These are phyloP conservation scores for Aureobasidium uvarum DNA, from an alignment of 2,329 filamentous ascomycete species.

Conservation along the genomic window DNA sequence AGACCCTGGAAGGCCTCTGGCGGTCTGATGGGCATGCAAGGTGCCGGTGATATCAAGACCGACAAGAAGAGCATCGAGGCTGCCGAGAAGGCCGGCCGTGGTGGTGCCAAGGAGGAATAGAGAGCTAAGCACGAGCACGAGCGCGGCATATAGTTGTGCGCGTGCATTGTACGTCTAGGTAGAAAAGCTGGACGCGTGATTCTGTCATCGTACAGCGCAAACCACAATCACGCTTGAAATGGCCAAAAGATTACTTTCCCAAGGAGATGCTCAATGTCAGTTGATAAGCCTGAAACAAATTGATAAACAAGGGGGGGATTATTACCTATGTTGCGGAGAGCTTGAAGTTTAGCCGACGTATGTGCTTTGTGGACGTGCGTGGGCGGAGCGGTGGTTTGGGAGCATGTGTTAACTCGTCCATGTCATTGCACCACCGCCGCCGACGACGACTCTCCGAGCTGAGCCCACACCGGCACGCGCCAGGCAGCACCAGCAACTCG, in stretches of 20 bases:
- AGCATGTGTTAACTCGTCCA: conserved; percentile 14
- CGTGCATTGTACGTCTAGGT: conserved; percentile 2
- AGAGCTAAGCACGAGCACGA: background rate
- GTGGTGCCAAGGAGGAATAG: conserved; percentile 55
- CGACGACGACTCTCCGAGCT: background rate
- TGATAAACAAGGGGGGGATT: background rate
- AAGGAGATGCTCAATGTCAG: background rate
- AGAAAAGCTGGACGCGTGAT: conserved; percentile 1
- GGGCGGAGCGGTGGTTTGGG: conserved; percentile 4
- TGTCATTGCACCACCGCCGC: conserved; percentile 10
- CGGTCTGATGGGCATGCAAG: conserved; percentile 73
- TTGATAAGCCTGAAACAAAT: background rate
- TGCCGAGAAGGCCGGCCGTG: conserved; percentile 51
- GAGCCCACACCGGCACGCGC: conserved; percentile 1
- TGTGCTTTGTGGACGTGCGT: conserved; percentile 15
- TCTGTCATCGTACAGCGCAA: background rate
- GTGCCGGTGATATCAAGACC: conserved; percentile 73
- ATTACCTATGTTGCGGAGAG: background rate
- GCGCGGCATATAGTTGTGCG: background rate
- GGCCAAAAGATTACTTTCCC: background rate
- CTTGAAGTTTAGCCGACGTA: conserved; percentile 11
- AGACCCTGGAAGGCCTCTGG: conserved; percentile 86
- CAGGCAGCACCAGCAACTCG: background rate
- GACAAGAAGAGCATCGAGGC: conserved; percentile 64
- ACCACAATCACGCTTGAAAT: background rate